Evolutionary conservation across 441 rosid species (phyloP), one percentile per base, ranked within the genome.

Genomic region (Raphanus hybrid): DNA sequence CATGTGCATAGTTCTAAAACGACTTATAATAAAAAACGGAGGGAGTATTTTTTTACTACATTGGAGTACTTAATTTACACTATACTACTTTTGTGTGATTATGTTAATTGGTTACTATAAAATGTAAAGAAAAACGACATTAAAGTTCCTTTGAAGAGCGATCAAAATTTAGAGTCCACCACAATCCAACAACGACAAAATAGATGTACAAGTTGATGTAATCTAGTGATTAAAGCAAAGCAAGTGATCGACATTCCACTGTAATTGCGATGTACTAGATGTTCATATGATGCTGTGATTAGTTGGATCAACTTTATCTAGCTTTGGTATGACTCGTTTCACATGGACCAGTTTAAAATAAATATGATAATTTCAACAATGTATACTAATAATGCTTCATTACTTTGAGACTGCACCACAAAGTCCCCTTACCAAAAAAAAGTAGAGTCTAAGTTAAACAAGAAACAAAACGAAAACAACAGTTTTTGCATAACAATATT

Each of bases 371-470:
- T 61, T 29, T 29, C 65, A 1, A 61, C 20, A 69, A 50, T 8
- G 27, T 16, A 64, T 35, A 55, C 14, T 39, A 75, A 5, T 60
- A 32, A 0, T 8, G 18, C 69, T 35, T 20, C 37, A 37, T 16
- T 6, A 26, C 26, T 9, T 52, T 55, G 68, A 71, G 43, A 43
- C 5, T 32, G 73, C 34, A 45, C 72, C 80, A 65, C 63, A 77
- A 37, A 43, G 32, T 23, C 43, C 11, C 5, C n/a, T 41, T 52
- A 76, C 80, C 43, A 52, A 69, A 63, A 54, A 5, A 57, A 8
- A 43, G 67, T 54, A 39, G 61, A 41, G 34, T 26, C 54, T n/a
- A 14, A 48, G 48, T 45, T 65, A 37, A 32, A 58, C 72, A 66
- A 48, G 8, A 58, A 67, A 77, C 41, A 55, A 65, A 70, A 59